Evolutionary conservation across 2,329 filamentous ascomycete genomes (phyloP).

Genomic region (Fusarium sacchari): DNA sequence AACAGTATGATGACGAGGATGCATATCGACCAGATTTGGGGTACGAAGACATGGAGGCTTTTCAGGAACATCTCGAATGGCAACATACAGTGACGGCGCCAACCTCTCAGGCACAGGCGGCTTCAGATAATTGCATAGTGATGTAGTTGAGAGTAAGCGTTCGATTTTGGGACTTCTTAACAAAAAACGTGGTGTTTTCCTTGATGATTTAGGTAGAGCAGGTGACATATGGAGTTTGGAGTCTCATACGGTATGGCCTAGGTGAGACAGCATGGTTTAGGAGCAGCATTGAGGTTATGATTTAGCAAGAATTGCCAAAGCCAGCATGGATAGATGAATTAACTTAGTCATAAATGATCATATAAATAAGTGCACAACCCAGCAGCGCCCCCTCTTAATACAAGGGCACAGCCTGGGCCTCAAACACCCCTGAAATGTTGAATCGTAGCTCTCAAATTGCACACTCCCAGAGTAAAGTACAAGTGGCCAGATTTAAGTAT

Average conservation of each 20-base stretch:
- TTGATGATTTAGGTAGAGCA: slow-evolving; percentile 22
- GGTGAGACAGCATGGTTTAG: slow-evolving; percentile 12
- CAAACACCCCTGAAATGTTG: neutral
- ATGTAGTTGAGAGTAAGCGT: slow-evolving; percentile 52
- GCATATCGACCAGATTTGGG: slow-evolving; percentile 59
- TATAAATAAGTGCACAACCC: slow-evolving; percentile 41
- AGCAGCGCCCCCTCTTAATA: neutral
- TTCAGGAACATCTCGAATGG: slow-evolving; percentile 68
- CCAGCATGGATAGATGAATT: slow-evolving; percentile 18
- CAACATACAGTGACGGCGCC: slow-evolving; percentile 57
- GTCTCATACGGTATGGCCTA: slow-evolving; percentile 12
- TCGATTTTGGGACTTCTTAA: neutral
- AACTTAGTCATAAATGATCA: slow-evolving; percentile 29
- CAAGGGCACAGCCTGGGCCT: neutral
- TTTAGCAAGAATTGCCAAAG: slow-evolving; percentile 31
- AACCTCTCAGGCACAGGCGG: slow-evolving; percentile 48
- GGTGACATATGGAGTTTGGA: slow-evolving; percentile 40
- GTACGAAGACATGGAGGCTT: slow-evolving; percentile 59
- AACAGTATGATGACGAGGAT: slow-evolving; percentile 62
- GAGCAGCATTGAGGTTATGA: slow-evolving; percentile 20
- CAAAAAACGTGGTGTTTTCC: neutral
- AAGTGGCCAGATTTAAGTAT: slow-evolving; percentile 16
- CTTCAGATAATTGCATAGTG: slow-evolving; percentile 54
- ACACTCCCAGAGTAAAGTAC: neutral
- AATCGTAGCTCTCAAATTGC: neutral